Evolutionary conservation across 139 green algal genomes (phyloP).

Genomic region (Trebouxia sp.): DNA sequence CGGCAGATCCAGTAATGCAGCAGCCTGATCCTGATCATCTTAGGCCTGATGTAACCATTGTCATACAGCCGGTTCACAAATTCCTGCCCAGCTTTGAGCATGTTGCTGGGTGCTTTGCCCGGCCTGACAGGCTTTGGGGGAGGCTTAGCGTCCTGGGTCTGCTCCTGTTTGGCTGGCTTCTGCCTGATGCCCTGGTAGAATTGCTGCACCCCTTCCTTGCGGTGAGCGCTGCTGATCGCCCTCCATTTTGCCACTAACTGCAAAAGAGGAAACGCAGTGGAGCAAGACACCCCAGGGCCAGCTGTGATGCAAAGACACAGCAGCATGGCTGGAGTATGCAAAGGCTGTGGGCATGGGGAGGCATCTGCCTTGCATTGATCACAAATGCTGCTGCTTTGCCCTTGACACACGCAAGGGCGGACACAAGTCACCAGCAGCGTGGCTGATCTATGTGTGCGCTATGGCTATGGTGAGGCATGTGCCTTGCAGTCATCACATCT

Average conservation of each 20-base stretch:
- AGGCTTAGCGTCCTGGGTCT: no score
- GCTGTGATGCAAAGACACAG: no score
- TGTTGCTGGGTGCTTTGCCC: not conserved
- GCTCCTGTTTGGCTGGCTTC: not conserved
- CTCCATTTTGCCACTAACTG: slow-evolving; percentile 17
- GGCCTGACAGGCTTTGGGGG: slow-evolving; percentile 6
- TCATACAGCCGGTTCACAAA: slow-evolving; percentile 5
- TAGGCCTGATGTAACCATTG: slow-evolving; percentile 12
- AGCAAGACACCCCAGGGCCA: no score
- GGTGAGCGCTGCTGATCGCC: slow-evolving; percentile 5
- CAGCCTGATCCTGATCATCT: slow-evolving; percentile 25
- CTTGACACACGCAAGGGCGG: no score
- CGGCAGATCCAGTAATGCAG: slow-evolving; percentile 22
- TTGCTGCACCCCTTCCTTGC: not conserved
- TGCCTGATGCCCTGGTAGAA: slow-evolving; percentile 13
- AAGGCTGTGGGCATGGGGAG: no score
- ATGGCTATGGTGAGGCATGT: no score
- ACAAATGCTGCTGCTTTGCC: no score
- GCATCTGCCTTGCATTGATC: no score
- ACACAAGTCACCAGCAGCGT: no score
- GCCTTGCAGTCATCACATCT: no score
- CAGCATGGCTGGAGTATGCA: not conserved
- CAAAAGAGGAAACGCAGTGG: no score
- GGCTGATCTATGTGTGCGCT: no score
- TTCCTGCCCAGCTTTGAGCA: not conserved